Evolutionary conservation across 495 filamentous ascomycete species (phyloP), one percentile per base, ranked within the genome.

Genomic region (Aspergillus sclerotioniger): DNA sequence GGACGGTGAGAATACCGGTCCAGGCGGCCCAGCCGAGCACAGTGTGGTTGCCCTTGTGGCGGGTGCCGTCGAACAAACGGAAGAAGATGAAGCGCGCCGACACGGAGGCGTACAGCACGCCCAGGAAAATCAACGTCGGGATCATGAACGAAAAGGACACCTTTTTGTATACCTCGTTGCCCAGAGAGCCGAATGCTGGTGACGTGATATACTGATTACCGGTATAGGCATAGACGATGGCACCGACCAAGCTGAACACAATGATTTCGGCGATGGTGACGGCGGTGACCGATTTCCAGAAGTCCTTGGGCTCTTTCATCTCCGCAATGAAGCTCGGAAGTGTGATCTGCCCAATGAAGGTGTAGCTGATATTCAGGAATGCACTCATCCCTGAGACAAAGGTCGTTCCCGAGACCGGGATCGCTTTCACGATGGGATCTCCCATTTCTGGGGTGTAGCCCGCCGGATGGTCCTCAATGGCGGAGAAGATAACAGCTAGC

Each of bases 331-430:
- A 96, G 63, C 86, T 90, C 3, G 91, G 91, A 21, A 96, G 78
- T 0, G 91, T 96, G 69, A 96, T 96, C 68, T 96, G 91, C 4
- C 91, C 91, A 61, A 96, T 94, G 72, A 96, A 94, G 7, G 91
- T 96, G 71, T 94, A 96, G 71, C 83, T 85, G 66, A 96, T 95
- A 70, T 96, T 96, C 61, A 95, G 74, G 73, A 94, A 94, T 2
- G 90, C 91, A 49, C 82, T 90, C 73, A 93, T 82, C 8, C 87
- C 91, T 6, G 76, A 74, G 15, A 96, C 88, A 56, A 91, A 94
- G 0, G 87, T 87, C 0, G 90, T 92, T n/a, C 84, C 81, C 3
- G 74, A 70, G n/a, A 82, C 68, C 0, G 91, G 89, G 39, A 91
- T 63, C 3, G 82, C 82, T 1, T 82, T 81, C 20, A 91, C 82